phyloP scores from a whole-genome alignment of 257 asterid genomes.

The Orobanche coerulescens region DNA sequence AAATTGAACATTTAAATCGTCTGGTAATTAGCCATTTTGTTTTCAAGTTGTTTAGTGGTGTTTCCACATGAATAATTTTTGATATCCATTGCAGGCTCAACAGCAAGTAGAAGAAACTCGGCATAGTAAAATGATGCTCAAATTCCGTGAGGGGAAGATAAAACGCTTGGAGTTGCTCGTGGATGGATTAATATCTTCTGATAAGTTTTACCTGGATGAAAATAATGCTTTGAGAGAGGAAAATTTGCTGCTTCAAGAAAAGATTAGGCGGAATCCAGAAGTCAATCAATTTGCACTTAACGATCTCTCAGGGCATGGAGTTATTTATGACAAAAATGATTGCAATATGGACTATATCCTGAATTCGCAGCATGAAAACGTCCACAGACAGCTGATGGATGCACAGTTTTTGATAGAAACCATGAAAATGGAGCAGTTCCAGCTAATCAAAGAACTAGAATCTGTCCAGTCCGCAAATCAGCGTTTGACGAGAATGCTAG shows the following conservation, averaged over 20 bases:
- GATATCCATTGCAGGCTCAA: slow-evolving; percentile 37
- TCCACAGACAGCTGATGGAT: slow-evolving; percentile 43
- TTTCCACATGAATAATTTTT: slow-evolving; percentile 9
- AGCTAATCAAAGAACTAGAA: slow-evolving; percentile 42
- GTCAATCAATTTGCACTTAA: slow-evolving; percentile 28
- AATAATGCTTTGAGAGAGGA: slow-evolving; percentile 49
- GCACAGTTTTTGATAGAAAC: slow-evolving; percentile 38
- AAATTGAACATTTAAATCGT: slow-evolving; percentile 39
- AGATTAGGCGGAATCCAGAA: slow-evolving; percentile 38
- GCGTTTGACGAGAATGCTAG: slow-evolving; percentile 30
- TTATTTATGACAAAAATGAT: slow-evolving; percentile 19
- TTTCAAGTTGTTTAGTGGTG: not conserved
- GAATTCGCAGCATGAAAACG: slow-evolving; percentile 30
- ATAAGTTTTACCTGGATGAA: slow-evolving; percentile 40
- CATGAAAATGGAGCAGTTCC: slow-evolving; percentile 45
- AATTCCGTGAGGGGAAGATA: slow-evolving; percentile 49
- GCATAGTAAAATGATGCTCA: slow-evolving; percentile 41
- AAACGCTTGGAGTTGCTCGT: slow-evolving; percentile 42
- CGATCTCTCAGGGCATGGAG: slow-evolving; percentile 24
- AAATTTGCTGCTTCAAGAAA: slow-evolving; percentile 39
- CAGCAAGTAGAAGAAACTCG: slow-evolving; percentile 50
- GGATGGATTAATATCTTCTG: slow-evolving; percentile 43
- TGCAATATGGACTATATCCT: slow-evolving; percentile 19
- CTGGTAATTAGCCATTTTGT: slow-evolving; percentile 31
- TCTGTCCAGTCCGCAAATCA: slow-evolving; percentile 35